Evolutionary conservation across 1,284 basidiomycete species (phyloP).

Genomic region (Moesziomyces antarcticus): DNA sequence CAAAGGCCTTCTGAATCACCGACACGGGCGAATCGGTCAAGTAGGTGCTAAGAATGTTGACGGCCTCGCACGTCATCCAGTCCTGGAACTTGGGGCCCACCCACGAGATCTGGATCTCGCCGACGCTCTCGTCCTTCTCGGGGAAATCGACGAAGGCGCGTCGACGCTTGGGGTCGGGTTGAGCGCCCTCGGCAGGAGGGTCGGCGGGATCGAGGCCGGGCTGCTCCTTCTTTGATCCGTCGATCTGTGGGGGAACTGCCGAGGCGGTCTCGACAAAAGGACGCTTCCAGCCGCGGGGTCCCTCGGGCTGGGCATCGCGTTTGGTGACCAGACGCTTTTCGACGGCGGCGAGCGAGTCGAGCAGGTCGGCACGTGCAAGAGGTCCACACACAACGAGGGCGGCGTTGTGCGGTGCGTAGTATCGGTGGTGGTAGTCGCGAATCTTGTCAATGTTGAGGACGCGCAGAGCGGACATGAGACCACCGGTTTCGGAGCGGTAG

Average conservation of each 20-base stretch:
- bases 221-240: constrained; percentile 45
- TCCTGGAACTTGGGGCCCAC: constrained; percentile 81
- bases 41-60: constrained; percentile 84
- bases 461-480: constrained; percentile 90
- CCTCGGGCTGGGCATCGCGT: constrained; percentile 72
- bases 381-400: constrained; percentile 84
- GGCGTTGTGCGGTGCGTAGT: constrained; percentile 95
- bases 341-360: constrained; percentile 74
- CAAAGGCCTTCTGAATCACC: constrained; percentile 89
- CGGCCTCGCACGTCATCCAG: constrained; percentile 82
- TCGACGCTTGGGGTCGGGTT: constrained; percentile 49
- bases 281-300: constrained; percentile 86
- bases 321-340: constrained; percentile 59
- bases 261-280: constrained; percentile 92
- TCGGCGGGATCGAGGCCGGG: constrained; percentile 59
- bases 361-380: constrained; percentile 72
- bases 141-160: constrained; percentile 87
- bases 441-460: constrained; percentile 88
- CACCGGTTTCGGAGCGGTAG: constrained; percentile 96
- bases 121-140: constrained; percentile 95
- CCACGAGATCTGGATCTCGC: constrained; percentile 84
- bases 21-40: constrained; percentile 84
- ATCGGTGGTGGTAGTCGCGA: constrained; percentile 84
- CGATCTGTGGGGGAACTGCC: constrained; percentile 73
- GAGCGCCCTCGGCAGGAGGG: constrained; percentile 35